Conservation (phyloP, 805 yeast species). For the Yarrowia porcina region DNA sequence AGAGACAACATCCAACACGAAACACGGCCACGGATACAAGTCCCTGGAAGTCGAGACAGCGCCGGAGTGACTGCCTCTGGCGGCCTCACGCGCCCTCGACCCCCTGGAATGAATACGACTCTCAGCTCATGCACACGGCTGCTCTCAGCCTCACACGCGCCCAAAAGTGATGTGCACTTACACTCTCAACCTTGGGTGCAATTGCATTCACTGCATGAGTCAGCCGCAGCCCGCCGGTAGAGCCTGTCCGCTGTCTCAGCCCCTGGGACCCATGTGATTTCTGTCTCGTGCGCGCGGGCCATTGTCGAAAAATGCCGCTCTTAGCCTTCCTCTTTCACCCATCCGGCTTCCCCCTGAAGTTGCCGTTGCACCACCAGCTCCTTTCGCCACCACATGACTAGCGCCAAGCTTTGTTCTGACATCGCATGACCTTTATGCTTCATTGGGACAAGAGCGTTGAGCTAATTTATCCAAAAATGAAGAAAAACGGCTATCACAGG, state of each 20-base stretch:
- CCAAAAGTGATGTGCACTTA: neutral
- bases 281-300: neutral
- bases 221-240: slow-evolving; percentile 11
- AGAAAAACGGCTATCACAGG: slow-evolving; percentile 15
- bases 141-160: slow-evolving; percentile 20
- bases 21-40: no score
- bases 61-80: no score
- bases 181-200: neutral
- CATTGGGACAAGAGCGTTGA: slow-evolving; percentile 19
- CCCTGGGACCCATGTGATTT: neutral
- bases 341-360: neutral
- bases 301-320: neutral
- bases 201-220: neutral
- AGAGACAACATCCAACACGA: neutral
- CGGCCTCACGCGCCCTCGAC: neutral
- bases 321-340: neutral
- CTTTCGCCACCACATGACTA: slow-evolving; percentile 8
- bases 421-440: slow-evolving; percentile 20
- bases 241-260: neutral
- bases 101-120: neutral
- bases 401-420: neutral
- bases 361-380: neutral
- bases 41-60: no score
- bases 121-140: slow-evolving; percentile 10
- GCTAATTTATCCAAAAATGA: neutral